Evolutionary conservation across 441 rosid genomes (phyloP), one percentile per base, ranked within the genome.

Genomic region (Pelargonium myrrhifolium): DNA sequence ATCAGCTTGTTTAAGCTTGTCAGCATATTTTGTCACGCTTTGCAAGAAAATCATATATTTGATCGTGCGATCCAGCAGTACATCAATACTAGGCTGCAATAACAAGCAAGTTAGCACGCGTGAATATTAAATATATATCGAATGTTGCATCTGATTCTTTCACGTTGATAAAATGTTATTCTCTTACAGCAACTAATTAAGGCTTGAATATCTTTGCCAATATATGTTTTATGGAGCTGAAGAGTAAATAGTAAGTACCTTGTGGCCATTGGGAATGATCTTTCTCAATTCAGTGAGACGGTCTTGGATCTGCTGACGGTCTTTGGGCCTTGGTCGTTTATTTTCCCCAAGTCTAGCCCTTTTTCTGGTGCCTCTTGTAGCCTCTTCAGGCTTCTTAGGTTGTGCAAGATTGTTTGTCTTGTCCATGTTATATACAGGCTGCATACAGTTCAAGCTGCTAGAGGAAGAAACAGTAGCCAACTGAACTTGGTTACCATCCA

Each of bases 301-400:
- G 67, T 94, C 99, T 81, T 91, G 97, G 76, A 94, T 89, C 87
- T 82, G 88, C 74, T 94, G 99, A 62, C 97, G 96, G 67, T 94
- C 99, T 78, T 92, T 91, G 7, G 99, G 99, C 85, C 99, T 88
- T 24, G 98, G 96, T 51, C 87, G 81, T 31, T 80, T 81, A 70
- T 89, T 86, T 78, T 91, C 96, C 37, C 97, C 97, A 15, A 92
- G 87, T 55, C 86, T 86, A 68, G 89, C 91, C 77, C 94, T 85
- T 76, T 86, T 94, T 81, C 69, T 85, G 18, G 74, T 66, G 43
- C 79, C 65, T 79, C 85, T 88, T 60, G 65, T 68, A 31, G 81
- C 81, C 56, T 83, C 87, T 73, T 89, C 90, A 22, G 26, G 20
- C 68, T 86, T 87, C 84, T 74, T 84, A n/a, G 81, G 69, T 60